Evolutionary conservation across 179 eudicot species (phyloP), one percentile per base, ranked within the genome.

Genomic region (Vitellaria paradoxa): DNA sequence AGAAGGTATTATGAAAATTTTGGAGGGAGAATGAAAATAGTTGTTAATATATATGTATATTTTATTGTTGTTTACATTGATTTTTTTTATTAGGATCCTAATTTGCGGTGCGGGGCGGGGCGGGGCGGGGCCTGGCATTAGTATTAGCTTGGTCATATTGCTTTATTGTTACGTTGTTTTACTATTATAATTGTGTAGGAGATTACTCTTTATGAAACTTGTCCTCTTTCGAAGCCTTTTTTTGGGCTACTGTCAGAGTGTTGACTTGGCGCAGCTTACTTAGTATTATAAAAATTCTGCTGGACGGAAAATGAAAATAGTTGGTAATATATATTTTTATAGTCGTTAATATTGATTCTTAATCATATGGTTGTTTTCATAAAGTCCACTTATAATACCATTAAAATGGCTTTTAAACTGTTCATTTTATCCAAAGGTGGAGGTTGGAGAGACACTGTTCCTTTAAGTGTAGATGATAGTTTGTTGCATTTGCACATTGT

Each of bases 21-120:
- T 65, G 49, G 49, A 37, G 49, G 40, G 50, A 47, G 70, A 65
- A 65, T 15, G 70, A 65, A 65, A 47, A 65, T 65, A 17, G 49
- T 7, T 65, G 70, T 30, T 65, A 40, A 65, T 14, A 30, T 30
- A 30, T 30, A 30, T 30, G n/a, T n/a, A n/a, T n/a, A n/a, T n/a
- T n/a, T n/a, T n/a, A n/a, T n/a, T n/a, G n/a, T n/a, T n/a, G n/a
- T n/a, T n/a, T n/a, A n/a, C n/a, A n/a, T n/a, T n/a, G n/a, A n/a
- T n/a, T n/a, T n/a, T n/a, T n/a, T n/a, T n/a, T n/a, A n/a, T n/a
- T n/a, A n/a, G n/a, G n/a, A n/a, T n/a, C n/a, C n/a, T n/a, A n/a
- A n/a, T n/a, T n/a, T n/a, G n/a, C n/a, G n/a, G n/a, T n/a, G n/a
- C n/a, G n/a, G n/a, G n/a, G n/a, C n/a, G n/a, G n/a, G n/a, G n/a